Evolutionary conservation across 139 green algal genomes (phyloP).

Genomic region (Coelastrella sp.): DNA sequence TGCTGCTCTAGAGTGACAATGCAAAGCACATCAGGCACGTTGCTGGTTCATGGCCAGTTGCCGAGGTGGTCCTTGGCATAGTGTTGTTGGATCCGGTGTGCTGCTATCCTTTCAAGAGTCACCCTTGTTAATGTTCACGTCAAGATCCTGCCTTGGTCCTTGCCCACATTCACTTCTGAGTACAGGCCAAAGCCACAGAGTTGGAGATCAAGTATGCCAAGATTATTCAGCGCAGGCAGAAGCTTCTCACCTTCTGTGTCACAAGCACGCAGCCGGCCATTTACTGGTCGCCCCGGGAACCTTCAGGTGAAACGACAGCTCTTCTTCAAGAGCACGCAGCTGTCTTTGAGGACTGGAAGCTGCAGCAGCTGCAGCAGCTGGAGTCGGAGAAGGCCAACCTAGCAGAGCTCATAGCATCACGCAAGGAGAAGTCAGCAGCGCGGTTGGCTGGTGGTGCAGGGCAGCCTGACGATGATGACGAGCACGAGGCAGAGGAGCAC

Average conservation of each 20-base stretch:
- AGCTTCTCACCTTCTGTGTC: constrained; percentile 14
- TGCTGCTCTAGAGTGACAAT: not conserved
- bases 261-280: constrained; percentile 29
- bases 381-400: constrained; percentile 18
- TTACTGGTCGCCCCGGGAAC: constrained; percentile 13
- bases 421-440: not conserved
- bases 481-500: not conserved
- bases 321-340: not conserved
- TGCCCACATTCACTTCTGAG: not conserved
- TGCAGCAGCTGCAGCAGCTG: constrained; percentile 45
- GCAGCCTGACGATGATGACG: not conserved
- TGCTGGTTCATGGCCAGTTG: too few species aligned
- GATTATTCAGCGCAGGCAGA: constrained; percentile 24
- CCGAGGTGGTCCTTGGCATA: too few species aligned
- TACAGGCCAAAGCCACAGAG: constrained; percentile 10
- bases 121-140: too few species aligned
- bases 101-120: too few species aligned
- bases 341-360: constrained; percentile 34
- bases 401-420: not conserved
- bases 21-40: too few species aligned
- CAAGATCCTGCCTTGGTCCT: too few species aligned
- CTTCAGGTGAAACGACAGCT: not conserved
- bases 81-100: too few species aligned
- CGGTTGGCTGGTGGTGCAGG: not conserved
- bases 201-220: constrained; percentile 28